Percentiles rank a stretch among this genome's conserved stretches.
Evolutionary conservation across 352 stramenopile species (phyloP).

Genomic region (Pythium brassicae): DNA sequence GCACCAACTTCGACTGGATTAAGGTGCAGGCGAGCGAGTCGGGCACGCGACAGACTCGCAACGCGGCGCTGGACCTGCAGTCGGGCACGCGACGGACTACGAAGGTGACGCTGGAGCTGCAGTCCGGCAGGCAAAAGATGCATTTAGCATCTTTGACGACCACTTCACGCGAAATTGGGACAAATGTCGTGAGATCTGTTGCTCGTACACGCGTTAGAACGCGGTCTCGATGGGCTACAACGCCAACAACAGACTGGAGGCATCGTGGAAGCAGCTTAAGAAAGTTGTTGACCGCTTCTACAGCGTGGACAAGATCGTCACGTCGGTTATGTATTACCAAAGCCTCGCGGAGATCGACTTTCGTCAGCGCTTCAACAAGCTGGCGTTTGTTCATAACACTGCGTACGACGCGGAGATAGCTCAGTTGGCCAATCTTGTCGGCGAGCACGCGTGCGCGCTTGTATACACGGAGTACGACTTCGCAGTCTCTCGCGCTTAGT

Average conservation of each 20-base stretch:
- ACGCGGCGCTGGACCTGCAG: background rate
- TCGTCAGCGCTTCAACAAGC: slow-evolving; percentile 8
- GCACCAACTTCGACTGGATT: background rate
- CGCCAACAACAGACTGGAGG: slow-evolving; percentile 26
- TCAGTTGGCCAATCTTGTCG: slow-evolving; percentile 14
- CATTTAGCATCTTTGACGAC: slow-evolving; percentile 7
- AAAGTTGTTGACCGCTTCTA: slow-evolving; percentile 11
- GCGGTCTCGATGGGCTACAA: slow-evolving; percentile 16
- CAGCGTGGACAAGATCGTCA: slow-evolving; percentile 17
- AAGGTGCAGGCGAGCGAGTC: background rate
- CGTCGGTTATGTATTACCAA: slow-evolving; percentile 19
- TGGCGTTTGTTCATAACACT: slow-evolving; percentile 3
- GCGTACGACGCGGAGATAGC: slow-evolving; percentile 18
- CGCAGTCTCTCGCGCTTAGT: slow-evolving; percentile 7
- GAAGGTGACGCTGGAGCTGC: no score
- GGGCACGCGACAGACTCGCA: background rate
- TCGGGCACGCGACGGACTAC: no score
- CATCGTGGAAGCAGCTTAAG: slow-evolving; percentile 25
- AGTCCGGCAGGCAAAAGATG: background rate
- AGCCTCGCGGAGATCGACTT: slow-evolving; percentile 13
- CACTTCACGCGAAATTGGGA: slow-evolving; percentile 27
- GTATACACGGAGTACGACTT: slow-evolving; percentile 14
- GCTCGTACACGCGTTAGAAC: slow-evolving; percentile 10
- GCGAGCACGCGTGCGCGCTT: slow-evolving; percentile 18
- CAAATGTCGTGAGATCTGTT: slow-evolving; percentile 13